Conservation (phyloP, 2,329 filamentous ascomycete species). For the Penicillium nordicum region DNA sequence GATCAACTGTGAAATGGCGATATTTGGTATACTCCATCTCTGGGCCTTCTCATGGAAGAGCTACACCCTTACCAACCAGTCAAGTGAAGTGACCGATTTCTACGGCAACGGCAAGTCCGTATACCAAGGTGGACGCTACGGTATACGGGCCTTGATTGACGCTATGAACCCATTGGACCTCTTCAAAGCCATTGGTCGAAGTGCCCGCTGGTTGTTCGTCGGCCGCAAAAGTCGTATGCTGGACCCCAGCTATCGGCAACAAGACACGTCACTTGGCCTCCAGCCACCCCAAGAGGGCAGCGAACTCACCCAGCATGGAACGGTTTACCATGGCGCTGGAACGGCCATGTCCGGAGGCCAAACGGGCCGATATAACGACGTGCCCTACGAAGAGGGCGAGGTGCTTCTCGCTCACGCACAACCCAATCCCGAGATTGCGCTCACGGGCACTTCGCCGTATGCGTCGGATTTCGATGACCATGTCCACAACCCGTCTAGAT, state of each 20-base stretch:
- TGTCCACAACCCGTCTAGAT: conserved; percentile 11
- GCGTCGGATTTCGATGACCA: conserved; percentile 19
- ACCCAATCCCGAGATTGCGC: conserved; percentile 31
- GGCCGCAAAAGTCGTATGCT: conserved; percentile 55
- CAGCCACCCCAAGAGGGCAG: conserved; percentile 17
- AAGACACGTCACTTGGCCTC: conserved; percentile 29
- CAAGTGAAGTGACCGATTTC: conserved; percentile 43
- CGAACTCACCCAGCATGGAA: conserved; percentile 15
- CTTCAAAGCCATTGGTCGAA: conserved; percentile 72
- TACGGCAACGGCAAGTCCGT: conserved; percentile 45
- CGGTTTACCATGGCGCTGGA: conserved; percentile 29
- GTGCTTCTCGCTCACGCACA: conserved; percentile 41
- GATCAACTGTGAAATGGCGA: conserved; percentile 79
- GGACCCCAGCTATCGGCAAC: conserved; percentile 40
- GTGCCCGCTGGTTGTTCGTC: conserved; percentile 76
- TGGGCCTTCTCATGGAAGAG: conserved; percentile 77
- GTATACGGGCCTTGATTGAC: conserved; percentile 63
- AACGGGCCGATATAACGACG: conserved; percentile 22
- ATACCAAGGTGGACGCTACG: conserved; percentile 64
- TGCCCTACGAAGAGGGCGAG: conserved; percentile 36
- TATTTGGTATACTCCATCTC: conserved; percentile 73
- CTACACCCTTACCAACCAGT: conserved; percentile 55
- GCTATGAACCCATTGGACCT: conserved; percentile 81
- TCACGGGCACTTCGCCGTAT: conserved; percentile 18
- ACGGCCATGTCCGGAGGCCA: conserved; percentile 20